Conservation (phyloP, 2,329 filamentous ascomycete species). For the Zymoseptoria ardabiliae region DNA sequence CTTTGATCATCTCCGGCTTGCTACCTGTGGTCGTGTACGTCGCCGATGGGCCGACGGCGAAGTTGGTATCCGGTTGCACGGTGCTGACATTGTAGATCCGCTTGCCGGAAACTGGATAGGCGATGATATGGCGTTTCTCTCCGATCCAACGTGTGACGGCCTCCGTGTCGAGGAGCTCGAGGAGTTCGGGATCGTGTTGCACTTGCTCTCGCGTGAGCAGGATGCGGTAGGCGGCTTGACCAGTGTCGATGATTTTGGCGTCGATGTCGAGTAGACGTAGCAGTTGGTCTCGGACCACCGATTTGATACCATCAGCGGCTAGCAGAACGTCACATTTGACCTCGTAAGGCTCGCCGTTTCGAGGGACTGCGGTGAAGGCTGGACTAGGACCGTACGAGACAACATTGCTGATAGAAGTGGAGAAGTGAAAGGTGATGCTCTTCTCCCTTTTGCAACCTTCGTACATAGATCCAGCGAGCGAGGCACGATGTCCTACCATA, state of each 20-base stretch:
- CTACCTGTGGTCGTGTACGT: slow-evolving; percentile 58
- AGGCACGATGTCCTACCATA: slow-evolving; percentile 71
- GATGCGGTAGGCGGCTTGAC: slow-evolving; percentile 72
- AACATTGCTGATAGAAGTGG: slow-evolving; percentile 49
- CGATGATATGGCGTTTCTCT: slow-evolving; percentile 67
- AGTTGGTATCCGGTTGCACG: slow-evolving; percentile 53
- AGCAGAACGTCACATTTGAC: slow-evolving; percentile 44
- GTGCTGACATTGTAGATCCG: slow-evolving; percentile 61
- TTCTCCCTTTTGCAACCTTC: slow-evolving; percentile 59
- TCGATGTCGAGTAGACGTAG: slow-evolving; percentile 46
- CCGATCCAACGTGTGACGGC: slow-evolving; percentile 70
- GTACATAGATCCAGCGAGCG: slow-evolving; percentile 62
- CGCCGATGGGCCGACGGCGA: slow-evolving; percentile 50
- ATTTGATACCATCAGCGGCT: slow-evolving; percentile 45
- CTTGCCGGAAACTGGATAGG: slow-evolving; percentile 64
- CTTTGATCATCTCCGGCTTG: slow-evolving; percentile 53
- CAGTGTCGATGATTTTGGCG: slow-evolving; percentile 58
- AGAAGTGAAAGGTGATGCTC: slow-evolving; percentile 62
- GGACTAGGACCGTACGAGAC: slow-evolving; percentile 54
- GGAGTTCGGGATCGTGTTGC: slow-evolving; percentile 58
- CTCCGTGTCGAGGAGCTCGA: slow-evolving; percentile 59
- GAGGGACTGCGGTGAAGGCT: slow-evolving; percentile 52
- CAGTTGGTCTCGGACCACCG: slow-evolving; percentile 43
- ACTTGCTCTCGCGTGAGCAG: slow-evolving; percentile 65
- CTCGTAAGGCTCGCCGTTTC: slow-evolving; percentile 45